Base-by-base conservation (phyloP, 495 filamentous ascomycete genomes). In the Tetracladium setigerum region DNA sequence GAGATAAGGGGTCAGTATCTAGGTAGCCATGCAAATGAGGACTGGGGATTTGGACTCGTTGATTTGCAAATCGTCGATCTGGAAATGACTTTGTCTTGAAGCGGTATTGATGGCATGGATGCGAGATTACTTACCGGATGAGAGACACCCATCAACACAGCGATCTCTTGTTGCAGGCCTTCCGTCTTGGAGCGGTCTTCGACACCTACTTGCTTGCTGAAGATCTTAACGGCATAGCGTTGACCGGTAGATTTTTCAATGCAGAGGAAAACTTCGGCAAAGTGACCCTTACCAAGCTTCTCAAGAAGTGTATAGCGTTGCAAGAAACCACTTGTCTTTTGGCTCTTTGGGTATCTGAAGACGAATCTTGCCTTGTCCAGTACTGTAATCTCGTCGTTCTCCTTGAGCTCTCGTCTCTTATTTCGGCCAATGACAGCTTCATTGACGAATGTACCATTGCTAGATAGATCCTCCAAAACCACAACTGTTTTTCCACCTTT, bases 371-470 rank as follows among this genome's bases (percentile, higher is more conserved):
- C 86, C 53, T 86, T 78, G 55, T 85, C 81, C 40, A 94, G 67
- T 34, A 99, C 81, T 12, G 83, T 83, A 35, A 99, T 81, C 64
- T 97, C 90, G 54, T 97, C 94, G 15, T 84, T 80, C 57, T 95
- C 85, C 44, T 87, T 70, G 30, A 99, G 75, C 58, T 95, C 86
- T 31, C 94, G 79, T 39, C 88, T 76, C 55, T 95, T 86, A 62
- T 97, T 99, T 38, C 92, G 82, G 12, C 91, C 91, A 30, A 99
- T 79, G 30, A 94, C 73, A 4, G 84, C 84, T 53, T 95, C 87
- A 58, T 96, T 96, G 43, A 99, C 83, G 62, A 88, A 96, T 2
- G 94, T 99, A 8, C 92, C 92, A 63, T 99, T 99, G 60, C 81
- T 91, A 15, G 94, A 97, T 13, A 96, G 71, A 62, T 99, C 92